Evolutionary conservation across 345 rosid species (phyloP), one percentile per base, ranked within the genome.

Genomic region (Bruguiera gymnorhiza): DNA sequence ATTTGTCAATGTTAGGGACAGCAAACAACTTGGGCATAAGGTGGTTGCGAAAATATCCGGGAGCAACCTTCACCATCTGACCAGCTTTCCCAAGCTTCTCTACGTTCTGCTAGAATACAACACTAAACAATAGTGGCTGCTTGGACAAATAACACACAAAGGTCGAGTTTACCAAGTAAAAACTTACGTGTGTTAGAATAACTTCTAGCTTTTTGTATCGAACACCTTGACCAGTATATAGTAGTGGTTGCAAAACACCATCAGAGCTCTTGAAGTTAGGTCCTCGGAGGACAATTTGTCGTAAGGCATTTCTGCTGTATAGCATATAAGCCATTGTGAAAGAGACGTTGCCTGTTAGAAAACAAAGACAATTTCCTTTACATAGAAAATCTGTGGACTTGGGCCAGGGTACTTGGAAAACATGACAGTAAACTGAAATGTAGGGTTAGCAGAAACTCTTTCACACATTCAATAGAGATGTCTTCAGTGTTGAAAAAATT

Each of bases 41-140:
- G 53, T 90, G 92, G 75, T 95, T 92, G 66, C 98, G 89, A 58
- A 95, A 95, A 75, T 83, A 83, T 11, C 98, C 99, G 18, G 99
- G 96, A 68, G 97, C 94, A 62, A 95, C 99, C 79, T 89, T 95
- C 75, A 92, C 97, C 0, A 91, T 86, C 76, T 90, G 87, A 52
- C 98, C 98, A 1, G 96, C 89, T 79, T 86, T 90, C 16, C 98
- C 99, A 70, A 95, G 99, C 90, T 92, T 95, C 59, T 95, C 96
- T 66, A 95, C 82, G 39, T 81, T 87, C 98, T 95, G 67, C 29
- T 62, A 67, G 53, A 36, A 29, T 39, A 67, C 13, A 56, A 43
- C 50, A 68, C 43, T n/a, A 4, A 62, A 34, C 18, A 53, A 10
- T 59, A 59, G 16, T 30, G 20, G 30, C 51, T 21, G 27, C 32